Evolutionary conservation across 2,329 filamentous ascomycete species (phyloP).

Genomic region (Penicillium sp.): DNA sequence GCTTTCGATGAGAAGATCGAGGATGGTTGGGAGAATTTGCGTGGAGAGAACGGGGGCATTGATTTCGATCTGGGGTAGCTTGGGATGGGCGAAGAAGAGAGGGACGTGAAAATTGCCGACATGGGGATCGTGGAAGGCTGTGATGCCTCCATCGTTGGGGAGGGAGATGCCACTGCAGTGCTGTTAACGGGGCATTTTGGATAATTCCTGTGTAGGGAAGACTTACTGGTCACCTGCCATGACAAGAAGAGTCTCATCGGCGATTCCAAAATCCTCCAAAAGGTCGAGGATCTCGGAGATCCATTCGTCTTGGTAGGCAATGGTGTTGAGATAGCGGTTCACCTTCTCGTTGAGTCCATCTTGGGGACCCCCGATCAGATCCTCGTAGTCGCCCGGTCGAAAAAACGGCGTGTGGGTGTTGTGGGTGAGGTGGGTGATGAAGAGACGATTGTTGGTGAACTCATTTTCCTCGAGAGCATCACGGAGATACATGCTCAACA

Average conservation of each 20-base stretch:
- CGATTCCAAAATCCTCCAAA: slow-evolving; percentile 31
- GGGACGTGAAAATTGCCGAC: slow-evolving; percentile 36
- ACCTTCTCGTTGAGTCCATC: slow-evolving; percentile 23
- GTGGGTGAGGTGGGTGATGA: slow-evolving; percentile 35
- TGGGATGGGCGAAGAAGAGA: slow-evolving; percentile 33
- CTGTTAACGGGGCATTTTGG: background rate
- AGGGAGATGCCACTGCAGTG: slow-evolving; percentile 31
- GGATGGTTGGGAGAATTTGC: slow-evolving; percentile 48
- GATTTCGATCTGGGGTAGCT: slow-evolving; percentile 30
- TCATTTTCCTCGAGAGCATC: slow-evolving; percentile 35
- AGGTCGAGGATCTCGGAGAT: slow-evolving; percentile 31
- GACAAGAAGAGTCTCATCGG: slow-evolving; percentile 33
- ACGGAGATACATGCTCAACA: slow-evolving; percentile 32
- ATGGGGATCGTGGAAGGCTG: slow-evolving; percentile 35
- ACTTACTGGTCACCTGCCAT: slow-evolving; percentile 37
- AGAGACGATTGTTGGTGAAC: slow-evolving; percentile 30
- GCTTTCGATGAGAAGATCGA: slow-evolving; percentile 46
- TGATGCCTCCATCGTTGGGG: slow-evolving; percentile 36
- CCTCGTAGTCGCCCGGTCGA: slow-evolving; percentile 3
- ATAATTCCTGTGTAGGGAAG: background rate
- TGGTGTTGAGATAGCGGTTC: slow-evolving; percentile 32
- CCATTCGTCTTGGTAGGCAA: slow-evolving; percentile 35
- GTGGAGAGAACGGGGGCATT: slow-evolving; percentile 21
- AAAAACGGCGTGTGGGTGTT: slow-evolving; percentile 35
- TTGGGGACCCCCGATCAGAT: slow-evolving; percentile 9